phyloP scores from a whole-genome alignment of 768 basidiomycete species.

The Boletellus sp. region DNA sequence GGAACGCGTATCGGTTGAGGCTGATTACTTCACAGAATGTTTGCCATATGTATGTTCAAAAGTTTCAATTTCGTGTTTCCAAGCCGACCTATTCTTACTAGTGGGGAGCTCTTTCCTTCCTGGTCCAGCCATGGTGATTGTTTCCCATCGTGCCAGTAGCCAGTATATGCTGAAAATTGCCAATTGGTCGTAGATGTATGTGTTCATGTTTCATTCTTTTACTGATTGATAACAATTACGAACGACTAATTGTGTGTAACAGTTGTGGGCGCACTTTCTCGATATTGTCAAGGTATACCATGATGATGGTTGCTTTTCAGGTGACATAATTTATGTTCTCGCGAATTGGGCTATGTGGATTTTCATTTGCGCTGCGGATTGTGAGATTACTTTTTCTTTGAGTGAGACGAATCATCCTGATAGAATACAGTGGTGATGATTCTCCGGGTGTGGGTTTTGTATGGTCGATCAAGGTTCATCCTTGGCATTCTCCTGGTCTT shows the following conservation, averaged over 20 bases:
- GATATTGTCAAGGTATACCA: too few relatives aligned
- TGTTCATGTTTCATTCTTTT: background rate
- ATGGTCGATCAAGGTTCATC: background rate
- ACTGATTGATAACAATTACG: background rate
- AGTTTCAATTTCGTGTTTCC: background rate
- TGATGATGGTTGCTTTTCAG: background rate
- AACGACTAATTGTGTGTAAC: background rate
- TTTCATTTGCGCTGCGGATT: background rate
- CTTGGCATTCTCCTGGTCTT: background rate
- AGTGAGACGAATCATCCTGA: too few relatives aligned
- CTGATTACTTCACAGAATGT: background rate
- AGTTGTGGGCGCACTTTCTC: background rate
- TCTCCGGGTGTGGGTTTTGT: background rate
- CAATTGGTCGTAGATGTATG: background rate
- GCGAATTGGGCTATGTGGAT: background rate
- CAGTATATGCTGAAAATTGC: background rate
- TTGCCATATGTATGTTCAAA: background rate
- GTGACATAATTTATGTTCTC: background rate
- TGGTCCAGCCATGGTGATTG: background rate
- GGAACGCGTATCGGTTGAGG: too few relatives aligned
- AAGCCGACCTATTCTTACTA: background rate
- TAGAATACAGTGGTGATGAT: background rate
- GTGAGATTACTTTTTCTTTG: background rate
- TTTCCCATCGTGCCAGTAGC: background rate
- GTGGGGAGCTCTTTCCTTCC: background rate